phyloP scores from a whole-genome alignment of 169 alveolate species.

The Plasmodium vinckei region DNA sequence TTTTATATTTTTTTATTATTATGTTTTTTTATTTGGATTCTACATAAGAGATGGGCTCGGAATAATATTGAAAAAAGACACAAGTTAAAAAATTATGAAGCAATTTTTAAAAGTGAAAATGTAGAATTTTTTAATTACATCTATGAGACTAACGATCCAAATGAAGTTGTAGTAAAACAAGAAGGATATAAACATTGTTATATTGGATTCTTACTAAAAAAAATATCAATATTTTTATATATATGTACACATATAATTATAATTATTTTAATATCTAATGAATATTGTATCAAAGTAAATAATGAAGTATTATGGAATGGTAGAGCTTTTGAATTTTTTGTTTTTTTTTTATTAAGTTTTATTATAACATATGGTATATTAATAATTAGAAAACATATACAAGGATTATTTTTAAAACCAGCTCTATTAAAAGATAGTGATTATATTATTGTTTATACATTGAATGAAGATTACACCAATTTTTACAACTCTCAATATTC shows the following conservation, averaged over 20 bases:
- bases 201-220: constrained; percentile 32
- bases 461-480: constrained; percentile 38
- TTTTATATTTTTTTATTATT: constrained; percentile 30
- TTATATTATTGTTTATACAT: constrained; percentile 57
- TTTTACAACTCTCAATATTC: not conserved
- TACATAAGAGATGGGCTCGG: constrained; percentile 15
- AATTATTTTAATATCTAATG: constrained; percentile 79
- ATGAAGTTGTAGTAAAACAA: constrained; percentile 55
- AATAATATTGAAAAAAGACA: constrained; percentile 34
- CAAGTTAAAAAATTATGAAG: constrained; percentile 14
- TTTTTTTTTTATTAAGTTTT: constrained; percentile 52
- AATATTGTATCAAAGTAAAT: constrained; percentile 81
- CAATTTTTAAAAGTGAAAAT: constrained; percentile 27
- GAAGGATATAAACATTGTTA: constrained; percentile 54
- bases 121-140: constrained; percentile 53
- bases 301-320: constrained; percentile 82
- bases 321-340: constrained; percentile 78
- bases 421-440: constrained; percentile 54
- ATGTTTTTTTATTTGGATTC: constrained; percentile 31
- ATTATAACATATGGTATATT: constrained; percentile 59
- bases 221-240: constrained; percentile 33
- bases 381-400: constrained; percentile 52
- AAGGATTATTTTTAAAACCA: constrained; percentile 58
- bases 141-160: constrained; percentile 21
- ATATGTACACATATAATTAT: constrained; percentile 78